Evolutionary conservation across 2,329 filamentous ascomycete species (phyloP).

Genomic region (Nemania sp.): DNA sequence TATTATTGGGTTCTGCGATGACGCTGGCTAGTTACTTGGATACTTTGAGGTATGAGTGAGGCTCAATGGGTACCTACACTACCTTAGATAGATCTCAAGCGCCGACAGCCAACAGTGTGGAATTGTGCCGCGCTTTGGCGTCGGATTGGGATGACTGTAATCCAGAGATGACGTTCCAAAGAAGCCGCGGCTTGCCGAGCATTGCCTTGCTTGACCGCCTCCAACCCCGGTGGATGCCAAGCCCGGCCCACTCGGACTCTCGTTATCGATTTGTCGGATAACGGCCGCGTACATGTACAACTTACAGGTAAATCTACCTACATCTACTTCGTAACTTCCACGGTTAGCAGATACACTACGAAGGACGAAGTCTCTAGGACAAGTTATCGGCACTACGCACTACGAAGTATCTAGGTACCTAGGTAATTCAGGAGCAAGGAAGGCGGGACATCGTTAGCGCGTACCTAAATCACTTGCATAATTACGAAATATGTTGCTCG

Average conservation of each 20-base stretch:
- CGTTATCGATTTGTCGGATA: conserved; percentile 9
- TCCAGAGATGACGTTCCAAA: no score
- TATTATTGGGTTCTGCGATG: not conserved
- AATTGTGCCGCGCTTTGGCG: conserved; percentile 22
- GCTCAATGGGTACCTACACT: conserved; percentile 5
- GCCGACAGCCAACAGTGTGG: conserved; percentile 10
- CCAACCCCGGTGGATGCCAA: conserved; percentile 18
- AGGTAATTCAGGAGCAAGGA: no score
- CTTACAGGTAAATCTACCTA: no score
- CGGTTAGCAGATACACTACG: no score
- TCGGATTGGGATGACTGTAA: not conserved
- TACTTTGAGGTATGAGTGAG: conserved; percentile 1
- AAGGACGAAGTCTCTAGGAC: no score
- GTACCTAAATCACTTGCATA: no score
- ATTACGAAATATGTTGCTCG: no score
- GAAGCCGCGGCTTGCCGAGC: conserved; percentile 37
- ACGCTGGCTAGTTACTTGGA: not conserved
- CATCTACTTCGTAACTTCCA: no score
- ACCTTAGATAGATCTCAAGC: not conserved
- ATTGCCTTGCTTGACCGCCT: conserved; percentile 36
- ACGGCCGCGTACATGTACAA: not conserved
- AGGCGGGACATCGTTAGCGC: no score
- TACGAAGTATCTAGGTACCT: no score
- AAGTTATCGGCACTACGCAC: no score
- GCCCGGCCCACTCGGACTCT: no score